A percentile compares a stretch with the other conserved stretches of the same genome.
Evolutionary conservation across 352 stramenopile genomes (phyloP).

Genomic region (Globisporangium solare): DNA sequence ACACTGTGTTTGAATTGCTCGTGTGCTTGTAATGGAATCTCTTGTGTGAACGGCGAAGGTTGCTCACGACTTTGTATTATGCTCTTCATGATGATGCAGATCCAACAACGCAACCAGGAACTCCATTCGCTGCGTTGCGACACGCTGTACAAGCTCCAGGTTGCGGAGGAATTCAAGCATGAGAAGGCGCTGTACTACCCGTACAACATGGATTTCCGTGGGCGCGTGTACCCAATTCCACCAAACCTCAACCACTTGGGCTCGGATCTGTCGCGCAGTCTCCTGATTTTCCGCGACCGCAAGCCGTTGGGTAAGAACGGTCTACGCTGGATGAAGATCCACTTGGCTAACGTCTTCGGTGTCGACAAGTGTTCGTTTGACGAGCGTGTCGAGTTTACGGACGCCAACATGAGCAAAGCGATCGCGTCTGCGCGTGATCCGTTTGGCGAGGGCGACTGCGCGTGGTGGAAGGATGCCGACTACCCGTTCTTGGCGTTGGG

Average conservation of each 20-base stretch:
- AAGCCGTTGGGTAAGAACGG: constrained; percentile 94
- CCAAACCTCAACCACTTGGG: constrained; percentile 99
- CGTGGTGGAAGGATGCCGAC: constrained; percentile 97
- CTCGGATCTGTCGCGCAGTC: constrained; percentile 96
- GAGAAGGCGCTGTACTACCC: constrained; percentile 98
- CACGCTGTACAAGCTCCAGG: constrained; percentile 79
- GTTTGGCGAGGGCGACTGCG: constrained; percentile 64
- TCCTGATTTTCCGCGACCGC: constrained; percentile 94
- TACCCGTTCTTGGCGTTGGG: constrained; percentile 98
- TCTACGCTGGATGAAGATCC: constrained; percentile 98
- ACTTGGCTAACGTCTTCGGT: constrained; percentile 89
- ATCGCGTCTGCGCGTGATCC: constrained; percentile 87
- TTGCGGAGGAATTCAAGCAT: constrained; percentile 95
- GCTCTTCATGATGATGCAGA: constrained; percentile 22
- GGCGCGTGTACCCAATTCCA: constrained; percentile 97
- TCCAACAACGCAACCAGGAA: constrained; percentile 82
- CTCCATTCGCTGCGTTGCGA: constrained; percentile 95
- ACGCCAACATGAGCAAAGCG: constrained; percentile 95
- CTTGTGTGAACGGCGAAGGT: no score
- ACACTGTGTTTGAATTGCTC: not conserved
- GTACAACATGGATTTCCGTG: constrained; percentile 99
- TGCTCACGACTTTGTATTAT: no score
- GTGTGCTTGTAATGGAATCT: no score
- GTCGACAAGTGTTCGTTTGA: constrained; percentile 96
- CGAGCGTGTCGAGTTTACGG: constrained; percentile 92